Conservation (phyloP, 257 asterid genomes). For the Salvia hispanica region DNA sequence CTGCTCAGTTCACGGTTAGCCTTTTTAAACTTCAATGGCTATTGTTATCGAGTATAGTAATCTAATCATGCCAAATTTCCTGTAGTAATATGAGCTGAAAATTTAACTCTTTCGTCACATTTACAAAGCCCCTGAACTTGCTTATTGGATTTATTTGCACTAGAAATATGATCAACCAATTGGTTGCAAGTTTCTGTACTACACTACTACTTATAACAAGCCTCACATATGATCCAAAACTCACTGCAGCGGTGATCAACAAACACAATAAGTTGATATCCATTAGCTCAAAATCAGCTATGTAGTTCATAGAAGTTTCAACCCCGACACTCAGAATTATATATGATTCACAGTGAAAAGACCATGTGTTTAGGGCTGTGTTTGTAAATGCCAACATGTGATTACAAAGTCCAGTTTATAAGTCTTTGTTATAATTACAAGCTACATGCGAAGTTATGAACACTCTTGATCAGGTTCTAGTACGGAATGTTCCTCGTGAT, state of each 20-base stretch:
- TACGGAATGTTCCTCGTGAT: slow-evolving; percentile 76
- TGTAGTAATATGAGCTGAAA: background rate
- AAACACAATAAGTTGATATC: background rate
- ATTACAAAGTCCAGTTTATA: background rate
- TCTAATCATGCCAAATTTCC: background rate
- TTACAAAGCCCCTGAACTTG: background rate
- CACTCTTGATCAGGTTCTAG: slow-evolving; percentile 68
- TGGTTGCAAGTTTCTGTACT: background rate
- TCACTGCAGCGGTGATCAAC: too few relatives aligned
- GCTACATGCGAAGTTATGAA: slow-evolving; percentile 17
- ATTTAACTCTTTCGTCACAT: slow-evolving; percentile 1
- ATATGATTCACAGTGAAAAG: background rate
- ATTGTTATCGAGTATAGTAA: slow-evolving; percentile 14
- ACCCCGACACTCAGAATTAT: background rate
- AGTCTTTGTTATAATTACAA: background rate
- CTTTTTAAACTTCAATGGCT: slow-evolving; percentile 33
- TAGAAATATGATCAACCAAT: background rate
- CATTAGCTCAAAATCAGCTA: background rate
- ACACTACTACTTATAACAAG: too few relatives aligned
- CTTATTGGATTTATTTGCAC: background rate
- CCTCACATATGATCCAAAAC: too few relatives aligned
- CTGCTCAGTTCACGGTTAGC: slow-evolving; percentile 93
- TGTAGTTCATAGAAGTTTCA: background rate
- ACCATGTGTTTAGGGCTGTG: background rate
- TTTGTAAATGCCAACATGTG: background rate